Conservation (phyloP, 139 green algal species). For the Trebouxia sp. region DNA sequence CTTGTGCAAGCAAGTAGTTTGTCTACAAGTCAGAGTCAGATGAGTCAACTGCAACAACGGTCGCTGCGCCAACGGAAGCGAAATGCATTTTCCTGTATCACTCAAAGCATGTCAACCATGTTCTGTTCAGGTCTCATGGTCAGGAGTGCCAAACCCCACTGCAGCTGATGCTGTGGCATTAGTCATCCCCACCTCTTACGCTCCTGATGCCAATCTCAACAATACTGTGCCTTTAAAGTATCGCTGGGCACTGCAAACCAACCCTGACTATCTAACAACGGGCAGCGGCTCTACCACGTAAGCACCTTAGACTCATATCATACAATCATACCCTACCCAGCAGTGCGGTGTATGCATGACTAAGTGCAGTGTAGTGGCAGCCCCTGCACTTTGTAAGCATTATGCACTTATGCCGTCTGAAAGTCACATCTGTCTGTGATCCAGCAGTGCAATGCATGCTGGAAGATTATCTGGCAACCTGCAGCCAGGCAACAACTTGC, state of each 20-base stretch:
- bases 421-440: not conserved
- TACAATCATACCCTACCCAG: not conserved
- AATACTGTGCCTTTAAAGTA: constrained; percentile 25
- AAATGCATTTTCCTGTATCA: too few relatives aligned
- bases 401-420: not conserved
- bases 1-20: too few relatives aligned
- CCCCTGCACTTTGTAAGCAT: not conserved
- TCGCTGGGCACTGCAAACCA: not conserved
- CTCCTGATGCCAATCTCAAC: not conserved
- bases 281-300: constrained; percentile 15
- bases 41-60: too few relatives aligned
- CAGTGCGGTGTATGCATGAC: not conserved
- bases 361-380: not conserved
- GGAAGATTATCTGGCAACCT: too few relatives aligned
- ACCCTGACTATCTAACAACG: constrained; percentile 16
- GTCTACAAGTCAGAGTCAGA: too few relatives aligned
- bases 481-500: too few relatives aligned
- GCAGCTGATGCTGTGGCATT: constrained; percentile 23
- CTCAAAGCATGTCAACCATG: too few relatives aligned
- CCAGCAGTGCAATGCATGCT: not conserved
- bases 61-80: too few relatives aligned
- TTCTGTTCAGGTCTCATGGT: constrained; percentile 6
- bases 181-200: not conserved
- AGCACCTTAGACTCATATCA: not conserved
- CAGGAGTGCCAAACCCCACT: not conserved